These are phyloP conservation scores for Sporothrix phasma DNA, from an alignment of 2,329 filamentous ascomycete species.

Conservation along the genomic window DNA sequence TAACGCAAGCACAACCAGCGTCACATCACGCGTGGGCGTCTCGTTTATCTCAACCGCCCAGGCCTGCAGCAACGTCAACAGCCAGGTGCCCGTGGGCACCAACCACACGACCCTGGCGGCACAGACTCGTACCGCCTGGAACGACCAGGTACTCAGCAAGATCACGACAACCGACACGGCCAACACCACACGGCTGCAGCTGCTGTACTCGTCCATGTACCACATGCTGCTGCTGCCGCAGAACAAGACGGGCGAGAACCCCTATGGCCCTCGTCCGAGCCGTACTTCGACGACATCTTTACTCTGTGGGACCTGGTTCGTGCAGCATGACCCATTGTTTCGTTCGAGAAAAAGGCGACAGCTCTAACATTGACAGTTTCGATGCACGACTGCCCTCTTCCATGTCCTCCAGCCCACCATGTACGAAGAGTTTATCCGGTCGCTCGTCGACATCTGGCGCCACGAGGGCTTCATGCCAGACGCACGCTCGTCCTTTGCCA, in stretches of 20 bases:
- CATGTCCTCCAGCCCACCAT: slow-evolving; percentile 53
- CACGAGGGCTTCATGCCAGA: slow-evolving; percentile 56
- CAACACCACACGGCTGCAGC: slow-evolving; percentile 42
- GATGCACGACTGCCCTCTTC: slow-evolving; percentile 54
- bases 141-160: slow-evolving; percentile 44
- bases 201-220: slow-evolving; percentile 60
- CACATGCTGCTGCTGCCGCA: slow-evolving; percentile 60
- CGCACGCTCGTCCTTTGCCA: slow-evolving; percentile 57
- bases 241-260: slow-evolving; percentile 63
- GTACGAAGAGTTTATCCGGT: slow-evolving; percentile 57
- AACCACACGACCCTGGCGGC: slow-evolving; percentile 37
- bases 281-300: slow-evolving; percentile 63
- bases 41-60: slow-evolving; percentile 55
- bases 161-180: slow-evolving; percentile 47
- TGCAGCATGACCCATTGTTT: no score
- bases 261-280: slow-evolving; percentile 54
- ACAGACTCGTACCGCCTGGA: slow-evolving; percentile 40
- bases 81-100: slow-evolving; percentile 42
- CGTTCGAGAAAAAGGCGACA: no score
- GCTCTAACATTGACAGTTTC: slow-evolving; percentile 33
- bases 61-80: slow-evolving; percentile 40
- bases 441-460: slow-evolving; percentile 58
- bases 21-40: slow-evolving; percentile 53
- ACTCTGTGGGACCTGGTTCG: slow-evolving; percentile 51
- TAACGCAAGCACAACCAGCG: slow-evolving; percentile 26